These are phyloP conservation scores for Trypanosoma mega DNA, from an alignment of 208 protist genomes.

Conservation along the genomic window DNA sequence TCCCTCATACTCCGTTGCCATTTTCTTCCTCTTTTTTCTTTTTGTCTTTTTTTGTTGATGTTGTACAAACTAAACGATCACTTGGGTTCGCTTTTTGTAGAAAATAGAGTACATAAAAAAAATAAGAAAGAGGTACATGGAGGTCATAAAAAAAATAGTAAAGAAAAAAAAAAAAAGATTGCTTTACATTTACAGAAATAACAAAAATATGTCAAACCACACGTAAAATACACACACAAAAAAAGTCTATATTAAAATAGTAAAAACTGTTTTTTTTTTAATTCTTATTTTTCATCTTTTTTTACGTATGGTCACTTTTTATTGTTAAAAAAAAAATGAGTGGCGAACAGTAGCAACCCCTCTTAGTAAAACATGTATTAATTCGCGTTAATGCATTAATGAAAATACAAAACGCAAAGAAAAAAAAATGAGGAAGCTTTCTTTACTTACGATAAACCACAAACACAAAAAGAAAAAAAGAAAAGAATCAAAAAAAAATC, in stretches of 20 bases:
- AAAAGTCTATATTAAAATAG: too few relatives aligned
- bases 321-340: too few relatives aligned
- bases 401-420: too few relatives aligned
- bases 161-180: slow-evolving; percentile 5
- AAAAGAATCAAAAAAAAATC: neutral
- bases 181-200: neutral
- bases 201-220: neutral
- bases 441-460: neutral
- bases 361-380: too few relatives aligned
- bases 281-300: too few relatives aligned
- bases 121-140: slow-evolving; percentile 4
- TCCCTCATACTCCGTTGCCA: slow-evolving; percentile 44
- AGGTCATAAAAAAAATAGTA: slow-evolving; percentile 2
- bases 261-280: too few relatives aligned
- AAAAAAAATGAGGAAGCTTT: too few relatives aligned
- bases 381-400: too few relatives aligned
- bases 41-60: neutral
- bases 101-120: slow-evolving; percentile 20
- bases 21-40: slow-evolving; percentile 2
- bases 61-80: slow-evolving; percentile 4
- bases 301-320: too few relatives aligned
- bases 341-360: too few relatives aligned
- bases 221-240: too few relatives aligned
- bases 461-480: neutral
- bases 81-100: too few relatives aligned